Base-by-base conservation (phyloP, 1,284 basidiomycete genomes). In the Porphyrellus sp. region DNA sequence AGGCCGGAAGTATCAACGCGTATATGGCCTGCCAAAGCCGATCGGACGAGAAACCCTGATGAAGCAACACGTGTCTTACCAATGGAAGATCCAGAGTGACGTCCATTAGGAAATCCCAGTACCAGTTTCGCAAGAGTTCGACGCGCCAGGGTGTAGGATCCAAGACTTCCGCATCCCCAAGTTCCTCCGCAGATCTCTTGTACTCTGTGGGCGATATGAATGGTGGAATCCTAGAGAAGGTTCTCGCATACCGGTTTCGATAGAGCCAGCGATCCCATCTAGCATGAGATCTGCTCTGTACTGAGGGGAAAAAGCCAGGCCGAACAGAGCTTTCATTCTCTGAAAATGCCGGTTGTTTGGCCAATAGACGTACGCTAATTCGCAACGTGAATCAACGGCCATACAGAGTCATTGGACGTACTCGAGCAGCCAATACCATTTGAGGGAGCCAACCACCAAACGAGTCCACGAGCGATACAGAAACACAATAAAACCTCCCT, bases 291-390 rank as follows among this genome's bases (percentile, higher is more conserved):
- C 68, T 20, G 64, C 49, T 34, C 75, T 66, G 49, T 72, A 72
- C 16, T 61, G 56, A 0, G 53, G 46, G 28, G 68, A 65, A 42
- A 75, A 77, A 0, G 72, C 63, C 5, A 75, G 66, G 4, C 64
- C 61, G 55, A 72, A 71, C 6, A 78, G 64, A 8, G 64, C 56
- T 12, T 70, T 65, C 49, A 77, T 61, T 18, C 68, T 64, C 49
- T 72, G 62, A 50, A 72, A 78, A 46, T 67, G 55, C 1, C 23
- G 8, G 49, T 77, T 72, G 3, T 66, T 57, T 0, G 74, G 70
- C 72, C 73, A 76, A 49, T 76, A 77, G 5, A 73, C 59, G 55
- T 72, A 78, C 5, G 71, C 77, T 75, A 37, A 13, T 48, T 15
- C 12, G 5, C 20, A 33, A 18, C 3, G 18, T 61, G 41, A 49